These are phyloP conservation scores for Raffaelea ambrosiae DNA, from an alignment of 2,329 filamentous ascomycete species.

Conservation along the genomic window DNA sequence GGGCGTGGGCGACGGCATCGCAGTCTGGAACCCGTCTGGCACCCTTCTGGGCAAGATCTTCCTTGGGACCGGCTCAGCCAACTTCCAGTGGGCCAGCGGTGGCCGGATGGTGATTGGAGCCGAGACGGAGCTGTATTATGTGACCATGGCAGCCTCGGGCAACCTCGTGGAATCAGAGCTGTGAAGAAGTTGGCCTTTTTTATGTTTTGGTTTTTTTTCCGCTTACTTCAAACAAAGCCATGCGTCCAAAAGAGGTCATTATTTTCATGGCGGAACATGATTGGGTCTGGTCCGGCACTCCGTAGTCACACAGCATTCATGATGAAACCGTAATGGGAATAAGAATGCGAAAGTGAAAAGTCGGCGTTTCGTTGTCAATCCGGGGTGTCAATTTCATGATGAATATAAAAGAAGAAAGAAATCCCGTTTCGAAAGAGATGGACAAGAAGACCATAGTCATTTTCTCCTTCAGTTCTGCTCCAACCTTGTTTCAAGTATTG, in stretches of 20 bases:
- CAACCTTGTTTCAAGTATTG: too few species aligned
- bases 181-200: neutral
- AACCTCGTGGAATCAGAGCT: slow-evolving; percentile 9
- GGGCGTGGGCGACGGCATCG: slow-evolving; percentile 41
- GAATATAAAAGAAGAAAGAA: too few species aligned
- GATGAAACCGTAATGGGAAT: too few species aligned
- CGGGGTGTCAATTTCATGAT: too few species aligned
- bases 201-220: neutral
- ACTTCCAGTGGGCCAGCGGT: slow-evolving; percentile 39
- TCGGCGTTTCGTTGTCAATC: too few species aligned
- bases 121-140: slow-evolving; percentile 31
- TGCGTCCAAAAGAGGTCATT: neutral
- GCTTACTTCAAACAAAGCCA: neutral
- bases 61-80: slow-evolving; percentile 33
- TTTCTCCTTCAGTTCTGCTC: too few species aligned
- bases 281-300: too few species aligned
- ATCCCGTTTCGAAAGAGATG: too few species aligned
- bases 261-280: too few species aligned
- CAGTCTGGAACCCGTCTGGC: slow-evolving; percentile 39
- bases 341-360: too few species aligned
- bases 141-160: slow-evolving; percentile 20
- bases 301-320: too few species aligned
- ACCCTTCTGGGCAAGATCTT: slow-evolving; percentile 49
- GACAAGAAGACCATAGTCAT: too few species aligned
- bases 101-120: slow-evolving; percentile 32